phyloP scores from a whole-genome alignment of 2,329 filamentous ascomycete genomes.

The Diaporthe citri region DNA sequence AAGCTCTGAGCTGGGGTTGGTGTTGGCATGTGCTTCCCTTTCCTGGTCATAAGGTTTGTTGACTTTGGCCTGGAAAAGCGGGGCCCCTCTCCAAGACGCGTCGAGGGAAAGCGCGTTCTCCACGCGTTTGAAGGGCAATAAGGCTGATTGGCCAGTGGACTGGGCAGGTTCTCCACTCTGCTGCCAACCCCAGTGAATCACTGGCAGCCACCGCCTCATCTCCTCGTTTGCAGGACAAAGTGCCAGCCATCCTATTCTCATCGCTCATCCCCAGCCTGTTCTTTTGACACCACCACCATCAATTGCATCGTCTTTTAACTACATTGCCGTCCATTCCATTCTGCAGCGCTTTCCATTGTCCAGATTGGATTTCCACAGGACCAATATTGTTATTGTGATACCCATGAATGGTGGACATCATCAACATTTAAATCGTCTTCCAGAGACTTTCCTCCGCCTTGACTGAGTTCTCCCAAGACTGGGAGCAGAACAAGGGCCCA shows the following conservation, averaged over 20 bases:
- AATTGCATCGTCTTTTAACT: neutral
- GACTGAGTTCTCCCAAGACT: neutral
- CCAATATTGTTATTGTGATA: neutral
- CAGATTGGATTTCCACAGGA: neutral
- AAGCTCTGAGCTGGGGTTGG: neutral
- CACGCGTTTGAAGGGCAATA: neutral
- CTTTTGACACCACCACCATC: neutral
- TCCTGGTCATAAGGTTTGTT: conserved; percentile 1
- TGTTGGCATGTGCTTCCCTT: neutral
- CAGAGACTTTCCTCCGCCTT: conserved; percentile 1
- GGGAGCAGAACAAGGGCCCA: neutral
- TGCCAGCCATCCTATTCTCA: neutral
- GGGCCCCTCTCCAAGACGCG: neutral
- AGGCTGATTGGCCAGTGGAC: conserved; percentile 8
- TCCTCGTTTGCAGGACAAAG: neutral
- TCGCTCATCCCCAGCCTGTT: neutral
- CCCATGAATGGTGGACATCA: neutral
- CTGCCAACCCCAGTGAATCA: conserved; percentile 7
- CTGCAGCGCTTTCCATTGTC: neutral
- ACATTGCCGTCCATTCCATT: neutral
- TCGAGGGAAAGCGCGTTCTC: neutral
- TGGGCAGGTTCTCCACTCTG: conserved; percentile 1
- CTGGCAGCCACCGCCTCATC: too few species aligned
- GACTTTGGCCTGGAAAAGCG: neutral
- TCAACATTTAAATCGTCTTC: neutral